These are phyloP conservation scores for Eucalyptus pumila DNA, from an alignment of 345 rosid genomes.

Conservation along the genomic window DNA sequence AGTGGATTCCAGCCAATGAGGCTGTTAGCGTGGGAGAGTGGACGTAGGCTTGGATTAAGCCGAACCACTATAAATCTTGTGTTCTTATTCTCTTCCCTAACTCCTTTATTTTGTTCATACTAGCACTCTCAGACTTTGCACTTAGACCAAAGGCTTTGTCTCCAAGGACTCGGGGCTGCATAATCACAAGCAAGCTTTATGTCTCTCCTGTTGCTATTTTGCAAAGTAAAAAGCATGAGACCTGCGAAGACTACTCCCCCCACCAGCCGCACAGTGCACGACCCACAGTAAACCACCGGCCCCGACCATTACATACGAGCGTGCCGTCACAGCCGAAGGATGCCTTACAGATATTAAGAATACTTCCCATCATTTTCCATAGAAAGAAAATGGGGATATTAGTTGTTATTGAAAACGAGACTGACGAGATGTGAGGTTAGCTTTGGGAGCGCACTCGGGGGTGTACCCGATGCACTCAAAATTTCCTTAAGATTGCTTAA, in stretches of 20 bases:
- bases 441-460: not conserved
- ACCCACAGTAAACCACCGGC: not conserved
- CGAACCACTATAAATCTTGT: too few relatives aligned
- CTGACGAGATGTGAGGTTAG: not conserved
- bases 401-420: not conserved
- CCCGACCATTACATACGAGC: not conserved
- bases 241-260: not conserved
- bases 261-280: not conserved
- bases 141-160: not conserved
- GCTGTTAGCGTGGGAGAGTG: too few relatives aligned
- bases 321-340: not conserved
- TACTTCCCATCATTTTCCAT: not conserved
- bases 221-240: not conserved
- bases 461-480: not conserved
- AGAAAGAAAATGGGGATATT: not conserved
- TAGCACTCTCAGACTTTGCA: too few relatives aligned
- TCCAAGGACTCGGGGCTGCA: not conserved
- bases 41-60: too few relatives aligned
- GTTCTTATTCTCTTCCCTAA: too few relatives aligned
- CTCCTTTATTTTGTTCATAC: too few relatives aligned
- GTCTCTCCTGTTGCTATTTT: not conserved
- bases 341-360: not conserved
- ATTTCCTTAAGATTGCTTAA: not conserved
- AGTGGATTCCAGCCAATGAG: too few relatives aligned
- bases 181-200: not conserved